Percentiles rank a stretch among this genome's conserved stretches.
Conservation (phyloP, 1,139 yeast species). For the Yamadazyma sp. region DNA sequence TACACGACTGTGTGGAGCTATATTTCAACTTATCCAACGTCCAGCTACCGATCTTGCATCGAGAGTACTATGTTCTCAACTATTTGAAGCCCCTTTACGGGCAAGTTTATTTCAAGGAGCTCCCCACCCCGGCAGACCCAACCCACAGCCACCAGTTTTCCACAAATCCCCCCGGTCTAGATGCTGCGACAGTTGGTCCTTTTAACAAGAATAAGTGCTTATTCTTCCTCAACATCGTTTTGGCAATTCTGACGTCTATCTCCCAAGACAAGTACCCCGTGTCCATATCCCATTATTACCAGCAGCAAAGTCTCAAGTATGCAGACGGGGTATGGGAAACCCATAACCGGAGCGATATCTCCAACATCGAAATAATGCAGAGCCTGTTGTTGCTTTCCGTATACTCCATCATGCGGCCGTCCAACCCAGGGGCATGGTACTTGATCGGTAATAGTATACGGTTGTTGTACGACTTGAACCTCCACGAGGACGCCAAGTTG, state of each 20-base stretch:
- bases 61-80: conserved; percentile 64
- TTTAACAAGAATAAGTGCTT: conserved; percentile 21
- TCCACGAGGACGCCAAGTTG: conserved; percentile 57
- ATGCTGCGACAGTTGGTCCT: neutral
- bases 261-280: conserved; percentile 67
- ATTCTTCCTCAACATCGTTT: conserved; percentile 67
- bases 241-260: conserved; percentile 77
- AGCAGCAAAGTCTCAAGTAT: conserved; percentile 63
- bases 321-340: conserved; percentile 51
- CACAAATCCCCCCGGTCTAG: neutral
- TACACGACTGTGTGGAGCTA: conserved; percentile 60
- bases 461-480: conserved; percentile 75
- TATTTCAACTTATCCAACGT: conserved; percentile 77
- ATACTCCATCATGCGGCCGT: conserved; percentile 72
- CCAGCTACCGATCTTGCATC: conserved; percentile 75
- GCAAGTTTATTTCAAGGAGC: conserved; percentile 34
- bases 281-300: conserved; percentile 63
- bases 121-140: neutral
- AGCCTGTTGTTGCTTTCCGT: conserved; percentile 65
- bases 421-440: conserved; percentile 87
- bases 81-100: conserved; percentile 76
- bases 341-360: conserved; percentile 30
- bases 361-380: conserved; percentile 67
- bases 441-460: conserved; percentile 76
- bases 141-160: too few relatives aligned